phyloP scores from a whole-genome alignment of 352 stramenopile genomes.

The Phytophthora crassamura region DNA sequence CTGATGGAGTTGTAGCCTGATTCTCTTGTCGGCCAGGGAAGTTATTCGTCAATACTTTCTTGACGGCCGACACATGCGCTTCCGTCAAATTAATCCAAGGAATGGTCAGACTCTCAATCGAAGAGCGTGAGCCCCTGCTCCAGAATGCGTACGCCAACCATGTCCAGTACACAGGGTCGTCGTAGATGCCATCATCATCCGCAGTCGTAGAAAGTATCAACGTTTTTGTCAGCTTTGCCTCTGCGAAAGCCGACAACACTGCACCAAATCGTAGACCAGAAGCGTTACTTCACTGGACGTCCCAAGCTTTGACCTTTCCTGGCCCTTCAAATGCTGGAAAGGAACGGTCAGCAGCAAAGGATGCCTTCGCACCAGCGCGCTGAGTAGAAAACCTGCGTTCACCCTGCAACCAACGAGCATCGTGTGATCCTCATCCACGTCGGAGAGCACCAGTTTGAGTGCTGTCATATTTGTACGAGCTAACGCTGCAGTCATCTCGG shows the following conservation, averaged over 20 bases:
- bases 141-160: conserved; percentile 6
- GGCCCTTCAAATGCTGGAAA: not conserved
- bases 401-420: not conserved
- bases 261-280: not conserved
- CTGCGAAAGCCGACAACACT: not conserved
- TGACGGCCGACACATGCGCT: not conserved
- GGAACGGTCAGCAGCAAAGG: not conserved
- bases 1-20: not conserved
- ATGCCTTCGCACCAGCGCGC: not conserved
- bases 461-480: not conserved
- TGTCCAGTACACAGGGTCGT: not conserved
- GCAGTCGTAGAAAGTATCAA: not conserved
- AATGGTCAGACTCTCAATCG: not conserved
- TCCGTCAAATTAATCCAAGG: not conserved
- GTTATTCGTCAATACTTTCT: not conserved
- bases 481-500: not conserved
- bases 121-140: not conserved
- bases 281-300: not conserved
- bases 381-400: not conserved
- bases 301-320: not conserved
- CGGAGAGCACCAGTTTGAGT: not conserved
- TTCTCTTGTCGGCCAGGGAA: not conserved
- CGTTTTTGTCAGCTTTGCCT: not conserved
- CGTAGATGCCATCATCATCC: not conserved
- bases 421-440: not conserved